Percentiles rank a stretch among this genome's conserved stretches.
Evolutionary conservation across 108 stramenopile species (phyloP).

Genomic region (Pseudonitzschia pungens): DNA sequence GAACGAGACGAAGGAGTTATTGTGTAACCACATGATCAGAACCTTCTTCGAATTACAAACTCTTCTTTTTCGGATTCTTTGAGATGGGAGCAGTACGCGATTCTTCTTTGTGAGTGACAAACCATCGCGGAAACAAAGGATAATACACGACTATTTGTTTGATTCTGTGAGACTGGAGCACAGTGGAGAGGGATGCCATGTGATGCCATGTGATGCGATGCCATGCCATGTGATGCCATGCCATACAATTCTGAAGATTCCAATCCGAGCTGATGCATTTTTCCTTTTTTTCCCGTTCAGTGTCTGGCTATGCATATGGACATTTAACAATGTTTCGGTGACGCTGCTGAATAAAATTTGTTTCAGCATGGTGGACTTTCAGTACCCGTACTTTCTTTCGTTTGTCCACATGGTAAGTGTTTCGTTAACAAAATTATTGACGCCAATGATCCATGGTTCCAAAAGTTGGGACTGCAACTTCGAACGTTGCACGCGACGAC

Average conservation of each 20-base stretch:
- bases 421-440: too few relatives aligned
- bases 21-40: not conserved
- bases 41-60: not conserved
- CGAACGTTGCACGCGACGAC: too few relatives aligned
- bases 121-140: too few relatives aligned
- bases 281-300: not conserved
- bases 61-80: not conserved
- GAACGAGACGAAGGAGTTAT: not conserved
- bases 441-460: too few relatives aligned
- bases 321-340: not conserved
- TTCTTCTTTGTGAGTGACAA: not conserved
- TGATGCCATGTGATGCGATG: too few relatives aligned
- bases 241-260: not conserved
- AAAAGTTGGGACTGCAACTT: too few relatives aligned
- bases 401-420: conserved; percentile 74
- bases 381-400: conserved; percentile 80
- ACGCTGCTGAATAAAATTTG: conserved; percentile 65
- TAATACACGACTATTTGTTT: too few relatives aligned
- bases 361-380: conserved; percentile 76
- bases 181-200: too few relatives aligned
- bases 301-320: conserved; percentile 12
- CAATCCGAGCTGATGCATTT: not conserved
- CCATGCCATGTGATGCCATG: too few relatives aligned
- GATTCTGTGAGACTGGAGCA: too few relatives aligned
- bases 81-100: not conserved